phyloP scores from a whole-genome alignment of 2,329 filamentous ascomycete species.

The Penicillium expansum region DNA sequence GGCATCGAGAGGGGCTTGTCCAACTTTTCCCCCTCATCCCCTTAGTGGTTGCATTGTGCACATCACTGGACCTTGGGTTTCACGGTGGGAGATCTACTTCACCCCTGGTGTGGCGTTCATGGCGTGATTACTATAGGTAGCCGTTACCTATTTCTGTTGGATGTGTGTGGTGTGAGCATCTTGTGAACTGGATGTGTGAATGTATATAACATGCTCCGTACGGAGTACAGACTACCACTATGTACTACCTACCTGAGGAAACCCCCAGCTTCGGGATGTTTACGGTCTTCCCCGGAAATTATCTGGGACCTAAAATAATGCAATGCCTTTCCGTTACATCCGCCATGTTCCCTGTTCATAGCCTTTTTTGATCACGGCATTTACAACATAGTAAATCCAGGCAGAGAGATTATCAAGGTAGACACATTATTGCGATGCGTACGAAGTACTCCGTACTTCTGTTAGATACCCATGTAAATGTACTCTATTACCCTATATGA shows the following conservation, averaged over 20 bases:
- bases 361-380: neutral
- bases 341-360: neutral
- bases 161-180: neutral
- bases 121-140: conserved; percentile 15
- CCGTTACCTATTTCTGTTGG: neutral
- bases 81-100: conserved; percentile 17
- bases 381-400: neutral
- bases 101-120: conserved; percentile 15
- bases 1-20: conserved; percentile 1
- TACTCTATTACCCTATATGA: neutral
- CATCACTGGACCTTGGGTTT: conserved; percentile 22
- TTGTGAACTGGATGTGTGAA: neutral
- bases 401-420: neutral
- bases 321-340: conserved; percentile 4
- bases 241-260: neutral
- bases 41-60: conserved; percentile 15
- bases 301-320: neutral
- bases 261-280: neutral
- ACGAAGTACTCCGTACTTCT: neutral
- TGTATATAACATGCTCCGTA: neutral
- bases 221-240: neutral
- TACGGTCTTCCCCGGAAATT: conserved; percentile 3
- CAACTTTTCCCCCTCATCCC: conserved; percentile 2
- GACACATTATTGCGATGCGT: neutral
- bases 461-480: neutral